phyloP scores from a whole-genome alignment of 2,329 filamentous ascomycete species.

The Fusarium sp. region DNA sequence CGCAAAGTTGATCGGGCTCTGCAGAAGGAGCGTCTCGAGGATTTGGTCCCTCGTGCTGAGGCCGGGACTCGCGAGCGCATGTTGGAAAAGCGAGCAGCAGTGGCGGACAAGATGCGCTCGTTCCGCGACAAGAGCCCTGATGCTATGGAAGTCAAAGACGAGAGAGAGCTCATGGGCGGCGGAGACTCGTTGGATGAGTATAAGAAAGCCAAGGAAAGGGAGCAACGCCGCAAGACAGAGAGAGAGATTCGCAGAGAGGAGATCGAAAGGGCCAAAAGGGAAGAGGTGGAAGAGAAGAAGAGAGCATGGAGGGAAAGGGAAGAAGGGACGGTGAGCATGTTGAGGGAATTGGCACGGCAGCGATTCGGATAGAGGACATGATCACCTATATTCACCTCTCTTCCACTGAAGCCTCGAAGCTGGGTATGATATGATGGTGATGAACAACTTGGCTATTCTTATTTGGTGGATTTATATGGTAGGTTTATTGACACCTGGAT shows the following conservation, averaged over 20 bases:
- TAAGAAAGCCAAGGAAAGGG: slow-evolving; percentile 72
- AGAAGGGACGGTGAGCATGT: slow-evolving; percentile 83
- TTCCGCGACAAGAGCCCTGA: slow-evolving; percentile 77
- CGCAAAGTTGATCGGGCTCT: slow-evolving; percentile 72
- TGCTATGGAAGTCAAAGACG: slow-evolving; percentile 62
- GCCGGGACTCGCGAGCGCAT: slow-evolving; percentile 83
- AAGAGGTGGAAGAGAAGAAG: slow-evolving; percentile 82
- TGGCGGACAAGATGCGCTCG: slow-evolving; percentile 76
- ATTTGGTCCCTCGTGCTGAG: slow-evolving; percentile 84
- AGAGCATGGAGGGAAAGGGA: slow-evolving; percentile 79
- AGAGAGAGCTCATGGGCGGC: slow-evolving; percentile 81
- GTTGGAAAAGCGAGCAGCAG: slow-evolving; percentile 84
- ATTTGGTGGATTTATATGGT: neutral
- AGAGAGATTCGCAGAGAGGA: slow-evolving; percentile 86
- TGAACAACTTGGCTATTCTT: neutral
- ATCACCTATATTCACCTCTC: neutral
- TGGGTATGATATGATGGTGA: neutral
- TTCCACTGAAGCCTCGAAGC: neutral
- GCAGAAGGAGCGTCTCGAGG: slow-evolving; percentile 80
- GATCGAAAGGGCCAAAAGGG: slow-evolving; percentile 75
- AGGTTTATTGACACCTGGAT: neutral
- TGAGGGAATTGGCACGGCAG: slow-evolving; percentile 81
- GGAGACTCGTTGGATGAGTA: slow-evolving; percentile 73
- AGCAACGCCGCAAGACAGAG: slow-evolving; percentile 82
- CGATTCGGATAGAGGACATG: slow-evolving; percentile 70